These are phyloP conservation scores for Pichia sp. DNA, from an alignment of 1,139 yeast species.

Conservation along the genomic window DNA sequence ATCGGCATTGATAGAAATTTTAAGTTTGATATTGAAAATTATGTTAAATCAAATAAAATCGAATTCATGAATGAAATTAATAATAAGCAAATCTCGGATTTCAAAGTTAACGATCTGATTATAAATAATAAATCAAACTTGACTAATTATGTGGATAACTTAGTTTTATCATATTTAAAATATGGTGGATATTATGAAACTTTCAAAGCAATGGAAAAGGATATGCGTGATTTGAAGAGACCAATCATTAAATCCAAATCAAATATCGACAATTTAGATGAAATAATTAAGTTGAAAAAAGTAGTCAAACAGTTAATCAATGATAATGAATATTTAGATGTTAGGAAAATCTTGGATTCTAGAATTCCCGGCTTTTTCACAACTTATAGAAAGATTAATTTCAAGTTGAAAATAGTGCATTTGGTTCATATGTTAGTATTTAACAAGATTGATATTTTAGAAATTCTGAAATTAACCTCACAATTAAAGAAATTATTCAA, in stretches of 20 bases:
- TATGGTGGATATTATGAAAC: slow-evolving; percentile 71
- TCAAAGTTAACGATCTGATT: slow-evolving; percentile 10
- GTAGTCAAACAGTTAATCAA: slow-evolving; percentile 10
- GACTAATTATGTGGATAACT: slow-evolving; percentile 42
- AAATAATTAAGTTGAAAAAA: slow-evolving; percentile 9
- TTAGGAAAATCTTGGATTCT: slow-evolving; percentile 15
- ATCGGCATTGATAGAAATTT: slow-evolving; percentile 61
- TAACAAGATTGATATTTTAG: slow-evolving; percentile 14
- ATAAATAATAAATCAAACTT: slow-evolving; percentile 28
- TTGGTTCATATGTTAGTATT: slow-evolving; percentile 39
- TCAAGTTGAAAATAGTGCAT: slow-evolving; percentile 48
- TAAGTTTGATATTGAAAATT: slow-evolving; percentile 62
- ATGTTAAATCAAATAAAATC: slow-evolving; percentile 42
- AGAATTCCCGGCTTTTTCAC: slow-evolving; percentile 37
- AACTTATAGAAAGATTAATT: slow-evolving; percentile 39
- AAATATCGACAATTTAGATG: background rate
- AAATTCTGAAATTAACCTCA: slow-evolving; percentile 43
- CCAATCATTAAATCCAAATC: slow-evolving; percentile 1
- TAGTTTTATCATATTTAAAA: slow-evolving; percentile 63
- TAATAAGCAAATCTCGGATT: slow-evolving; percentile 9
- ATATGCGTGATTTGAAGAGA: slow-evolving; percentile 28
- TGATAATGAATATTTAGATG: slow-evolving; percentile 18
- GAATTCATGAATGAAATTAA: slow-evolving; percentile 20
- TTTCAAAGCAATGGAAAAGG: slow-evolving; percentile 53
- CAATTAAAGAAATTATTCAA: slow-evolving; percentile 36